Conservation (phyloP, 495 filamentous ascomycete genomes). For the Podospora appendiculata region DNA sequence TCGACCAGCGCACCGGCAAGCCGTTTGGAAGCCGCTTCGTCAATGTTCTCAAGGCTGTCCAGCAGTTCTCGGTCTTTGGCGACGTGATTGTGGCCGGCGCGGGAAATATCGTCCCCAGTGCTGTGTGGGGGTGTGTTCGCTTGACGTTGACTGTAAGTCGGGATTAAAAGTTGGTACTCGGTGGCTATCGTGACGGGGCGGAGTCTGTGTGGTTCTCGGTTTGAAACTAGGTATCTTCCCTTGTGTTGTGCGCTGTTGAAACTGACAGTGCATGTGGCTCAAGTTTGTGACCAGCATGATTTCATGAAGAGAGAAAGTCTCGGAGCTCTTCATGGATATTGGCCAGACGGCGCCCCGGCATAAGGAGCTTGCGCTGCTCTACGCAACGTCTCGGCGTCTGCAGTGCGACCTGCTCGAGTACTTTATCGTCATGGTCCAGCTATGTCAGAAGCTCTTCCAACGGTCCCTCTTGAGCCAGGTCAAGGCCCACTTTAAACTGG, state of each 20-base stretch:
- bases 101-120: constrained; percentile 38
- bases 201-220: too few relatives aligned
- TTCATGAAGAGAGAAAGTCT: constrained; percentile 33
- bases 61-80: constrained; percentile 35
- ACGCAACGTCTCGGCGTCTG: constrained; percentile 29
- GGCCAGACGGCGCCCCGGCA: constrained; percentile 35
- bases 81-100: constrained; percentile 36
- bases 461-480: constrained; percentile 22
- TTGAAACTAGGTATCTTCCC: background rate
- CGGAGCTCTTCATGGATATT: constrained; percentile 31
- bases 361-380: constrained; percentile 32
- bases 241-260: constrained; percentile 7
- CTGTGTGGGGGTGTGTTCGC: constrained; percentile 36
- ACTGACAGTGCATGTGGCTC: constrained; percentile 3
- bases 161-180: too few relatives aligned
- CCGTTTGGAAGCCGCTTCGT: constrained; percentile 32
- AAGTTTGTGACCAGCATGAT: constrained; percentile 19
- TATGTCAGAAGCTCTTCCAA: constrained; percentile 31
- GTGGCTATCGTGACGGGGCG: too few relatives aligned
- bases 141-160: constrained; percentile 29
- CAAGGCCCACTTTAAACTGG: constrained; percentile 10
- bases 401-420: constrained; percentile 35
- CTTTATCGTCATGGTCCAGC: constrained; percentile 32
- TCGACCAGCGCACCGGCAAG: constrained; percentile 22
- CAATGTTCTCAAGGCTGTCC: constrained; percentile 33